Conservation (phyloP, 176 grass and related monocot species). For the Raddia distichophylla region DNA sequence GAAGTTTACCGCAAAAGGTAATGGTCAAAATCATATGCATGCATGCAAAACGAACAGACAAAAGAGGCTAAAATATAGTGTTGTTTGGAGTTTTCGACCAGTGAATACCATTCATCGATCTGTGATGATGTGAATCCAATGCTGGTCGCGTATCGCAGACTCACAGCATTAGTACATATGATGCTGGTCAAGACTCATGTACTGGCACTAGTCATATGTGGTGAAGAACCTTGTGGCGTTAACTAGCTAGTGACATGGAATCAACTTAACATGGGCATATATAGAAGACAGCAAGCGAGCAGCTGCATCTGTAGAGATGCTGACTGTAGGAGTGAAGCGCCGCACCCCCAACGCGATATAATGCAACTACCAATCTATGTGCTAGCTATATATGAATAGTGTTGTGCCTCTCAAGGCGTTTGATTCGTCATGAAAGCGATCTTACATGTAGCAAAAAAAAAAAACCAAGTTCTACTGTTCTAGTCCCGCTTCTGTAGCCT, state of each 20-base stretch:
- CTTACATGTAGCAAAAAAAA: neutral
- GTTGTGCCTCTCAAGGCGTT: constrained; percentile 39
- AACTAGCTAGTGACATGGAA: neutral
- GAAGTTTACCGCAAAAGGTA: neutral
- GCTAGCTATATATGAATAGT: neutral
- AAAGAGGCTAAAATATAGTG: neutral
- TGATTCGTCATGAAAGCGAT: neutral
- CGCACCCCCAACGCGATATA: neutral
- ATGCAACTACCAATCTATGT: constrained; percentile 1
- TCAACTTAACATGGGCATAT: neutral
- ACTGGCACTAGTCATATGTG: neutral
- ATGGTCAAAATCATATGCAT: neutral
- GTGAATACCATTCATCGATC: neutral
- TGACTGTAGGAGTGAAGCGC: neutral
- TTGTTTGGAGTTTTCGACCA: neutral
- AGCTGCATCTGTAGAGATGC: neutral
- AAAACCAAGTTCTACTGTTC: neutral
- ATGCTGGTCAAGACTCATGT: neutral
- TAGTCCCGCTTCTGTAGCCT: neutral
- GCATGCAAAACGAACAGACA: neutral
- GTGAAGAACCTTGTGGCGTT: neutral
- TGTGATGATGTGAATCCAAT: neutral
- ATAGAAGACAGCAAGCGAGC: neutral
- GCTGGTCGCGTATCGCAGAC: neutral
- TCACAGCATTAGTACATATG: neutral